Evolutionary conservation across 1,139 yeast species (phyloP).

Genomic region (Kazachstania sp.): DNA sequence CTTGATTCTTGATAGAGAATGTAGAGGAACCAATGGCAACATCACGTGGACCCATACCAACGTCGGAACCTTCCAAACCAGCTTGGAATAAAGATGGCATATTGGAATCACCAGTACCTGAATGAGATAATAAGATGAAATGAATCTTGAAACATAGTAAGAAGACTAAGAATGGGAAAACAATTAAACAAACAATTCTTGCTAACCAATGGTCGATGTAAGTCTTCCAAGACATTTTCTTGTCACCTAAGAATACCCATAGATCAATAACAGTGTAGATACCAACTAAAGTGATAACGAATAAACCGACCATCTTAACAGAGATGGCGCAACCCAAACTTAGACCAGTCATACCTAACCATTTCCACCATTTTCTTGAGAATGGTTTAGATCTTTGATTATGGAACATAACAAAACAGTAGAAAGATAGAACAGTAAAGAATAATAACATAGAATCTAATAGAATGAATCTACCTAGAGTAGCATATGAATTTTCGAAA

Average conservation of each 20-base stretch:
- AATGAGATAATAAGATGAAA: constrained; percentile 61
- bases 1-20: constrained; percentile 82
- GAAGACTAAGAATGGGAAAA: constrained; percentile 56
- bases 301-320: constrained; percentile 77
- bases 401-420: constrained; percentile 73
- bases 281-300: constrained; percentile 67
- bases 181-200: constrained; percentile 52
- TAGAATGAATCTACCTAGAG: constrained; percentile 84
- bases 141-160: constrained; percentile 63
- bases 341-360: constrained; percentile 72
- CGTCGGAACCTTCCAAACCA: constrained; percentile 68
- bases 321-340: constrained; percentile 70
- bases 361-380: constrained; percentile 85
- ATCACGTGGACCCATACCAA: constrained; percentile 85
- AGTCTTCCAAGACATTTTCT: constrained; percentile 40
- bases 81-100: constrained; percentile 98
- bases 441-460: constrained; percentile 91
- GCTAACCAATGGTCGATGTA: constrained; percentile 59
- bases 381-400: constrained; percentile 58
- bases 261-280: constrained; percentile 66
- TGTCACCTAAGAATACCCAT: constrained; percentile 60
- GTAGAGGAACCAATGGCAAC: constrained; percentile 68
- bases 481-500: constrained; percentile 77
- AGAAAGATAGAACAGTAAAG: constrained; percentile 80
- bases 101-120: constrained; percentile 94